Base-by-base conservation (phyloP, 805 yeast species). In the Yamadazyma akitaensis region DNA sequence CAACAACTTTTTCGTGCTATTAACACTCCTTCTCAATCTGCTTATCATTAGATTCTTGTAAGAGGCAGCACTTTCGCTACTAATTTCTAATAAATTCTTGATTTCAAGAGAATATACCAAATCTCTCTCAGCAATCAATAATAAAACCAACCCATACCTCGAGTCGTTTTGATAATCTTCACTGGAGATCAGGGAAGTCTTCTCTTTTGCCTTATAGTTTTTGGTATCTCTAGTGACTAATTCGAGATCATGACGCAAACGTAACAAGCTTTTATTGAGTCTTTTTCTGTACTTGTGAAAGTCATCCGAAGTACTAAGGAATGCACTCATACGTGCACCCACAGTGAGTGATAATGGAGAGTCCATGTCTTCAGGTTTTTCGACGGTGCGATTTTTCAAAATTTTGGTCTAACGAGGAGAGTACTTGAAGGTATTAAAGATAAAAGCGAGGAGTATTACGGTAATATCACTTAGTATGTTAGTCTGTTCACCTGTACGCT, bases 61-160 rank as follows among this genome's bases (percentile, higher is more conserved):
- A 45, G 76, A 76, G 61, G 60, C 71, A 53, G 68, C 60, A 30
- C 65, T 67, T 8, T 79, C 73, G 11, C 75, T 70, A 48, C 77
- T 76, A 35, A 80, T 73, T 50, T 80, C 88, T 50, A 80, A 63
- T 40, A 75, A 63, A 10, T 76, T 65, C 49, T 79, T 78, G 44
- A 82, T 72, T 62, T 85, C 90, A 61, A 81, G 74, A 1, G 91
- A 85, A 54, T 76, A 79, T 26, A 88, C 72, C 59, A 82, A 69
- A 54, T 88, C 87, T 59, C 96, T 77, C 64, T 94, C 98, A 1
- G 85, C 82, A n/a, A 77, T 75, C 47, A 81, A 70, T 19, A 90
- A 67, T n/a, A 81, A 63, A 21, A 89, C 65, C 34, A 75, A 70
- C 30, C 84, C 92, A 58, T 68, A 80, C 50, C 75, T 68, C 11